Base-by-base conservation (phyloP, 78 protist genomes). In the Dictyostelium firmibasis region DNA sequence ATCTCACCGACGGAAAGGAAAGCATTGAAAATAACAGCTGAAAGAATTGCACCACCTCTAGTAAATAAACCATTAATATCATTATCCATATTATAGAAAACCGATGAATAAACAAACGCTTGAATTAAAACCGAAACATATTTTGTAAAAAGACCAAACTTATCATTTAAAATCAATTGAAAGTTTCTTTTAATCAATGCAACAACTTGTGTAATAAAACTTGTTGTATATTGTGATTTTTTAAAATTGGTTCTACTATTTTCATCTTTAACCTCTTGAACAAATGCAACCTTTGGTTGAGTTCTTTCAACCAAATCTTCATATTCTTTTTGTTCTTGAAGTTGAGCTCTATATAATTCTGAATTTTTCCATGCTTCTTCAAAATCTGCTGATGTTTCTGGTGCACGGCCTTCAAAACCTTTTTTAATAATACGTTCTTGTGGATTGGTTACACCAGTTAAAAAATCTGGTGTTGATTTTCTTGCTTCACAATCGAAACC, bases 401-500 rank as follows among this genome's bases (percentile, higher is more conserved):
- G 95, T 3, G 64, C 86, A 16, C 53, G 41, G 38, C 74, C 81
- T 60, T 82, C 88, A n/a, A 81, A n/a, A n/a, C n/a, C n/a, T n/a
- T n/a, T n/a, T n/a, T n/a, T n/a, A n/a, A n/a, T n/a, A n/a, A n/a
- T n/a, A n/a, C n/a, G n/a, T n/a, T n/a, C n/a, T n/a, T n/a, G n/a
- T n/a, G n/a, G n/a, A n/a, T n/a, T n/a, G n/a, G n/a, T n/a, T n/a
- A n/a, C n/a, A n/a, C n/a, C n/a, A n/a, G n/a, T n/a, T n/a, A n/a
- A n/a, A n/a, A n/a, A n/a, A n/a, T n/a, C n/a, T n/a, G n/a, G n/a
- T n/a, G n/a, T n/a, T n/a, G n/a, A n/a, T n/a, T n/a, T n/a, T 14
- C 95, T 6, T 62, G 87, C 83, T 76, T 91, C 95, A 76, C 95
- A 91, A n/a, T 81, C 88, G 47, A 91, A 91, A 16, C 95, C 95